phyloP scores from a whole-genome alignment of 352 stramenopile species.

The Globisporangium uncinulatum region DNA sequence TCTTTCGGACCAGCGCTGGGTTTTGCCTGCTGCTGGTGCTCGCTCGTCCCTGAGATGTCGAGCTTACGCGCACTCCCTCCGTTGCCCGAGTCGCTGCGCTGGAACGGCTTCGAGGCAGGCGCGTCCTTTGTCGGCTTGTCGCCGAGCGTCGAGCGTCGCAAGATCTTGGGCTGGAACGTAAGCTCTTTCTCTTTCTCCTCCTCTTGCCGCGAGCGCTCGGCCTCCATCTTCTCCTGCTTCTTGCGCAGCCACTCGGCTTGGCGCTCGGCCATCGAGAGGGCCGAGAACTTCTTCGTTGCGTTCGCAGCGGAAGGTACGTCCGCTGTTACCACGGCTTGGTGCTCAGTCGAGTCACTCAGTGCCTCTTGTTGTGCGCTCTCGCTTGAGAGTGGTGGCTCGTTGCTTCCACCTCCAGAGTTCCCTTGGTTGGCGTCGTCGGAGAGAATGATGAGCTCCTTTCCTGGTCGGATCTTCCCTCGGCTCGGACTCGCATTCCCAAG shows the following conservation, averaged over 20 bases:
- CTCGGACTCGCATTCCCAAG: slow-evolving; percentile 39
- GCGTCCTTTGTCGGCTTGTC: slow-evolving; percentile 33
- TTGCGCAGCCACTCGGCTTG: slow-evolving; percentile 75
- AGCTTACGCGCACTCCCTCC: slow-evolving; percentile 13
- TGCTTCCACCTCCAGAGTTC: slow-evolving; percentile 13
- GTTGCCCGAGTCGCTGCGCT: slow-evolving; percentile 12
- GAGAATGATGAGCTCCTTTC: slow-evolving; percentile 75
- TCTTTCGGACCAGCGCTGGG: slow-evolving; percentile 20
- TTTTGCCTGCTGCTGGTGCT: slow-evolving; percentile 1
- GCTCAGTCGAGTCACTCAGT: background rate
- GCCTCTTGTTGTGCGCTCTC: slow-evolving; percentile 9
- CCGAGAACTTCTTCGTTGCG: slow-evolving; percentile 42
- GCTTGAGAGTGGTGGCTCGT: slow-evolving; percentile 17
- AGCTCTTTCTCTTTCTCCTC: slow-evolving; percentile 75
- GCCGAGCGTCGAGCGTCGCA: slow-evolving; percentile 55
- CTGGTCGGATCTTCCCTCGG: slow-evolving; percentile 64
- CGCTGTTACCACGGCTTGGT: background rate
- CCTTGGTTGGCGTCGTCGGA: slow-evolving; percentile 36
- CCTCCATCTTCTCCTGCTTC: slow-evolving; percentile 73
- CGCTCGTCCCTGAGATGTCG: slow-evolving; percentile 4
- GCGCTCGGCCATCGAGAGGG: slow-evolving; percentile 72
- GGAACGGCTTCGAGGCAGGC: slow-evolving; percentile 4
- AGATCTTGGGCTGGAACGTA: slow-evolving; percentile 79
- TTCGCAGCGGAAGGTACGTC: slow-evolving; percentile 2
- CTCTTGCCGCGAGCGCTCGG: slow-evolving; percentile 51